phyloP scores from a whole-genome alignment of 768 basidiomycete species.

The Mycena vitilis region DNA sequence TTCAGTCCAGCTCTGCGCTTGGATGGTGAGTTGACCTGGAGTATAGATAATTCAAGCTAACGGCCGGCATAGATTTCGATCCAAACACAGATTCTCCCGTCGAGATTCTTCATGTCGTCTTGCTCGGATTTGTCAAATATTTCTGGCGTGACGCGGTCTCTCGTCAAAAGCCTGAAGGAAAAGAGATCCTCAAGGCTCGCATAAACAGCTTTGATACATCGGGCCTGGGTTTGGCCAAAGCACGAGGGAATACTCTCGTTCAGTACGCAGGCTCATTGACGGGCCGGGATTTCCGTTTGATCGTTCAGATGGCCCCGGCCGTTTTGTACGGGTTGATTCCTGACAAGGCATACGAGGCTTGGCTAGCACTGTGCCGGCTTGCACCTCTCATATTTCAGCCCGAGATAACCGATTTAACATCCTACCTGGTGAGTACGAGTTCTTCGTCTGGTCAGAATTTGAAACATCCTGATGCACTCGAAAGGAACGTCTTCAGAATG shows the following conservation, averaged over 20 bases:
- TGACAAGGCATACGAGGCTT: constrained; percentile 39
- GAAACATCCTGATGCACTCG: neutral
- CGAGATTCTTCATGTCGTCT: constrained; percentile 56
- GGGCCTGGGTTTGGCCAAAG: constrained; percentile 46
- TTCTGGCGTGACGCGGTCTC: constrained; percentile 55
- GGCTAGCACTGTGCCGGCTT: constrained; percentile 49
- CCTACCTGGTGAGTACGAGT: constrained; percentile 38
- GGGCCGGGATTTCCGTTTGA: constrained; percentile 48
- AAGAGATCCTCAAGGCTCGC: constrained; percentile 41
- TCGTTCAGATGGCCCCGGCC: constrained; percentile 51
- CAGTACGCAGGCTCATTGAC: constrained; percentile 51
- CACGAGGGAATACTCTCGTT: constrained; percentile 48
- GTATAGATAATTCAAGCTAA: neutral
- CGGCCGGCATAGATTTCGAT: constrained; percentile 46
- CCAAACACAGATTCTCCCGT: constrained; percentile 57
- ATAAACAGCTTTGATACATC: constrained; percentile 45
- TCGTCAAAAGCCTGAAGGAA: constrained; percentile 40
- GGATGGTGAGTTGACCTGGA: neutral
- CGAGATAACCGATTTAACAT: constrained; percentile 46
- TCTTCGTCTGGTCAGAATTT: neutral
- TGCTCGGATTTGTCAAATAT: constrained; percentile 61
- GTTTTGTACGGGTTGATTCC: constrained; percentile 52
- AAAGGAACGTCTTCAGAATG: constrained; percentile 32
- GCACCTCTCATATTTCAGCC: constrained; percentile 55
- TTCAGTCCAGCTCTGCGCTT: constrained; percentile 2